phyloP scores from a whole-genome alignment of 371 early-diverging fungal genomes.

The Mycotypha africana region DNA sequence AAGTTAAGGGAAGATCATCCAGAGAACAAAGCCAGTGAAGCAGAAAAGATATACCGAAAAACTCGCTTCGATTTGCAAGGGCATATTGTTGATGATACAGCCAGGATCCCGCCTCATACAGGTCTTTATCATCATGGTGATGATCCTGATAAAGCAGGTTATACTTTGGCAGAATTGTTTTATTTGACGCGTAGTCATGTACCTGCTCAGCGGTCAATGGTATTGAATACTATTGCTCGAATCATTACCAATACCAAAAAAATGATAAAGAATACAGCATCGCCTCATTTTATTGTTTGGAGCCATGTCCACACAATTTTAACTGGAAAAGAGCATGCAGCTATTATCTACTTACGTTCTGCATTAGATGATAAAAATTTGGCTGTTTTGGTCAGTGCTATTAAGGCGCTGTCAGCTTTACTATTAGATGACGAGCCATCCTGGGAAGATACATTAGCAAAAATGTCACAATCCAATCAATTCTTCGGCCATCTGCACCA shows the following conservation, averaged over 20 bases:
- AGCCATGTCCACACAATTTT: conserved; percentile 28
- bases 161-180: conserved; percentile 79
- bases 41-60: conserved; percentile 26
- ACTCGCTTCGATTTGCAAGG: conserved; percentile 80
- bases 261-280: not conserved
- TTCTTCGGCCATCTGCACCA: conserved; percentile 24
- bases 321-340: conserved; percentile 32
- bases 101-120: conserved; percentile 51
- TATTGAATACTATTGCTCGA: conserved; percentile 58
- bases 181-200: conserved; percentile 78
- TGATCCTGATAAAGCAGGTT: conserved; percentile 79
- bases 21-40: conserved; percentile 3
- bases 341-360: conserved; percentile 49
- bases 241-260: conserved; percentile 52
- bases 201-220: conserved; percentile 76
- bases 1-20: conserved; percentile 3
- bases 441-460: conserved; percentile 1
- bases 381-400: conserved; percentile 49
- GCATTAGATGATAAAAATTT: conserved; percentile 64
- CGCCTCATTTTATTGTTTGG: conserved; percentile 16
- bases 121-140: conserved; percentile 91
- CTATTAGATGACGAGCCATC: conserved; percentile 19
- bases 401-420: conserved; percentile 44
- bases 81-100: conserved; percentile 44
- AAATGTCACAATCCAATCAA: conserved; percentile 14